Conservation (phyloP, 495 filamentous ascomycete genomes). For the Aspergillus kassunensis region DNA sequence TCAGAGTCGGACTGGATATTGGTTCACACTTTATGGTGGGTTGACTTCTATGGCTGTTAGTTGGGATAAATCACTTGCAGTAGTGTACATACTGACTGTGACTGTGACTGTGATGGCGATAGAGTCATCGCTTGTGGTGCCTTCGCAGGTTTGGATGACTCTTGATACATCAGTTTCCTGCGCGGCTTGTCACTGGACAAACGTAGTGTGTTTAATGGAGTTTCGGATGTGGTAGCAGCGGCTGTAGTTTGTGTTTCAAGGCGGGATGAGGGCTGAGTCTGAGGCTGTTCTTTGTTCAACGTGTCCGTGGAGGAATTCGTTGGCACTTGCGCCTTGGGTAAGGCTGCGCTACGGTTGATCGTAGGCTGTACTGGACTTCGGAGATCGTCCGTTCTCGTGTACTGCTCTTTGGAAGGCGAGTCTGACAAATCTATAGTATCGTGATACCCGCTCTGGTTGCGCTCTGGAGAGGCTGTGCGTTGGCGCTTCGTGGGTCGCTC, state of each 20-base stretch:
- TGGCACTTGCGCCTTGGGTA: background rate
- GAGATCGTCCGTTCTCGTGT: background rate
- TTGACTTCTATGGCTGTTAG: conserved; percentile 10
- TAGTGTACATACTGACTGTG: conserved; percentile 33
- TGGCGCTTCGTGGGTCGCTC: conserved; percentile 47
- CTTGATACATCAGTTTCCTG: conserved; percentile 47
- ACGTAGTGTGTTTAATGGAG: conserved; percentile 26
- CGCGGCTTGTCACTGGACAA: conserved; percentile 36
- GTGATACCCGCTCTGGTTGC: background rate
- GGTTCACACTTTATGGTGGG: conserved; percentile 13
- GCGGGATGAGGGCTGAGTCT: background rate
- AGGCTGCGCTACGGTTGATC: background rate
- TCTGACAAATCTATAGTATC: conserved; percentile 6
- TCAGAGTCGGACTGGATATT: conserved; percentile 30
- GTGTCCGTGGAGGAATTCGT: background rate
- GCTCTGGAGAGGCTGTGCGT: conserved; percentile 22
- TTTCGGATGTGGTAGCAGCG: conserved; percentile 1
- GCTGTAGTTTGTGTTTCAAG: background rate
- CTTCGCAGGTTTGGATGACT: conserved; percentile 27
- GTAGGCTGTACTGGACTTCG: background rate
- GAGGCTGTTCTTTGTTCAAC: background rate
- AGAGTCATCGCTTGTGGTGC: conserved; percentile 4
- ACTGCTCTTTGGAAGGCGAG: background rate
- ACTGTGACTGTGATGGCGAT: conserved; percentile 3
- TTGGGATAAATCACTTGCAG: conserved; percentile 4